Base-by-base conservation (phyloP, 306 rosid genomes). In the Echinosophora koreensis region DNA sequence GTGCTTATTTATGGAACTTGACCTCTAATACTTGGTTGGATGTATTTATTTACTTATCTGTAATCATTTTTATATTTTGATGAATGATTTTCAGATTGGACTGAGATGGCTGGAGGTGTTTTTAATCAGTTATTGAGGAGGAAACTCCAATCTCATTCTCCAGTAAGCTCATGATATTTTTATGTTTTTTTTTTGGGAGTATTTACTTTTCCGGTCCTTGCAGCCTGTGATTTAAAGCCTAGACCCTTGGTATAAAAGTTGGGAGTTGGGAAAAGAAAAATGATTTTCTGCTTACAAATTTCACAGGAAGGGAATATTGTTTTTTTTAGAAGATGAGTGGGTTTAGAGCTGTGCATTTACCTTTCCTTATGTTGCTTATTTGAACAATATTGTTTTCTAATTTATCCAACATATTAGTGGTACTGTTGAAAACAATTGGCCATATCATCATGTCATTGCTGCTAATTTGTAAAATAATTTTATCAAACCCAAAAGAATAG, bases 41-140 rank as follows among this genome's bases (percentile, higher is more conserved):
- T 57, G 42, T 28, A 57, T 65, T 63, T 46, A 44, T 39, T 51
- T 65, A 8, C 63, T 56, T 49, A 55, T 54, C 63, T 55, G 14
- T 56, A 32, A 14, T 63, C 7, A 30, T 80, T 74, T 77, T 35
- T 56, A 4, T 58, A 28, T 18, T 17, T 41, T 42, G 46, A 12
- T 72, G 76, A 57, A 71, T 60, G 54, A 67, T 82, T 63, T 41
- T 35, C 80, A 89, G 92, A 80, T 32, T 77, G 54, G 74, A 77
- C 83, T 61, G 85, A 73, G 76, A 93, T 93, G 98, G 97, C 97
- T 88, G 93, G 97, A 85, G 90, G 91, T 86, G 87, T 86, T 73
- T 77, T 93, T 83, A 89, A 76, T 76, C 92, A 86, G 74, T 78
- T 91, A 58, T 81, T 93, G 83, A 88, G 91, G 84, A 88, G 93